These are phyloP conservation scores for Primulina huaijiensis DNA, from an alignment of 257 asterid genomes.

Conservation along the genomic window DNA sequence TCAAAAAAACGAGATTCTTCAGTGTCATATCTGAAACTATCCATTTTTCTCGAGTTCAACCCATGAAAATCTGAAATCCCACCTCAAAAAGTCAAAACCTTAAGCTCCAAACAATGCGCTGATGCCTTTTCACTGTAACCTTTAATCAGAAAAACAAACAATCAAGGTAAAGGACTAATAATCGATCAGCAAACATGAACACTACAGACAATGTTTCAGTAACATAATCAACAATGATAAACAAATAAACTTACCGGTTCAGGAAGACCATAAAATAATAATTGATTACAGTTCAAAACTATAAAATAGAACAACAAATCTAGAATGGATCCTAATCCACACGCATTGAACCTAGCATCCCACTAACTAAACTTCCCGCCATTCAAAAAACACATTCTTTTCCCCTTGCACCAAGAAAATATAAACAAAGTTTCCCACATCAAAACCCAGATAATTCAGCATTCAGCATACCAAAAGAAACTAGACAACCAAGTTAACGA, in stretches of 20 bases:
- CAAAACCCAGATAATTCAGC: slow-evolving; percentile 32
- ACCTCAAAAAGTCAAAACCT: slow-evolving; percentile 40
- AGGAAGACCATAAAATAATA: too few species aligned
- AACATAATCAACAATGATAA: slow-evolving; percentile 19
- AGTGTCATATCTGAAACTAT: slow-evolving; percentile 43
- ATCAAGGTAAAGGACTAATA: slow-evolving; percentile 17
- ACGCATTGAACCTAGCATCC: slow-evolving; percentile 69
- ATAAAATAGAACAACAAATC: slow-evolving; percentile 45
- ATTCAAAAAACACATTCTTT: slow-evolving; percentile 11
- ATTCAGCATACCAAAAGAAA: slow-evolving; percentile 32
- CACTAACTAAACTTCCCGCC: slow-evolving; percentile 34
- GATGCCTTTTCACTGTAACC: slow-evolving; percentile 45
- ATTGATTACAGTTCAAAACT: too few species aligned
- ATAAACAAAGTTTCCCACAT: slow-evolving; percentile 32
- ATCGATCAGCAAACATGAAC: slow-evolving; percentile 40
- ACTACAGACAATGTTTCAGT: slow-evolving; percentile 54
- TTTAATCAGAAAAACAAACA: slow-evolving; percentile 31
- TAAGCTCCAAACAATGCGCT: slow-evolving; percentile 54
- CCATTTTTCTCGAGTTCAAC: slow-evolving; percentile 67
- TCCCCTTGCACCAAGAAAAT: slow-evolving; percentile 29
- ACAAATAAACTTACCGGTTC: too few species aligned
- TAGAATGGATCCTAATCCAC: slow-evolving; percentile 90
- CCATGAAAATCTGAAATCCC: slow-evolving; percentile 52
- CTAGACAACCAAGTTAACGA: slow-evolving; percentile 30
- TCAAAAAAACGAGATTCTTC: slow-evolving; percentile 62